phyloP scores from a whole-genome alignment of 371 early-diverging fungal species.

The Mucor sp. region DNA sequence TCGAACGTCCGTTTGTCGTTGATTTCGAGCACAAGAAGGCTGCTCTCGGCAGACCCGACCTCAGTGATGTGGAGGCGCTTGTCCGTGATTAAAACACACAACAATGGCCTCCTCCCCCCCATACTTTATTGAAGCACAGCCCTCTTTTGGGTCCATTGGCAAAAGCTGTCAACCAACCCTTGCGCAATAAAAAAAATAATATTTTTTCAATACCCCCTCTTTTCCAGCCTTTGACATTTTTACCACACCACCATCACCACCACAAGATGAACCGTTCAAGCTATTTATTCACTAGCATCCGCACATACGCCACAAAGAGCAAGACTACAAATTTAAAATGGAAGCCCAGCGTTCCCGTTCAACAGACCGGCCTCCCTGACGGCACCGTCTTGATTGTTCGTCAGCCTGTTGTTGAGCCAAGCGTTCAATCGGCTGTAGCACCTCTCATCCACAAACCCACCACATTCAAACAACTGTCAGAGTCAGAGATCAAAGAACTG shows the following conservation, averaged over 20 bases:
- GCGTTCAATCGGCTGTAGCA: conserved; percentile 27
- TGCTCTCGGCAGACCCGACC: conserved; percentile 51
- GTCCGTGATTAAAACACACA: conserved; percentile 9
- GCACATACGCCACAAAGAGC: conserved; percentile 51
- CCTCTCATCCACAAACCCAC: conserved; percentile 30
- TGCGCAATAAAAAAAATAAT: not conserved
- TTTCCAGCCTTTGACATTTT: not conserved
- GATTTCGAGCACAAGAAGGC: conserved; percentile 47
- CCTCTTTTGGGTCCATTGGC: not conserved
- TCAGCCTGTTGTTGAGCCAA: conserved; percentile 32
- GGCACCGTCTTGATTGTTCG: conserved; percentile 44
- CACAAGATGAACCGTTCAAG: conserved; percentile 14
- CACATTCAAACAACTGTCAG: conserved; percentile 23
- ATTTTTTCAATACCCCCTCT: not conserved
- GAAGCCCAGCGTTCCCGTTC: conserved; percentile 41
- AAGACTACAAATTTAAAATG: conserved; percentile 45
- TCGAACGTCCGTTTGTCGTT: conserved; percentile 54
- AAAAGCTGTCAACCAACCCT: conserved; percentile 4
- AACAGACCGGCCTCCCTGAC: conserved; percentile 33
- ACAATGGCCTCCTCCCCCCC: not conserved
- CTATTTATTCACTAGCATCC: conserved; percentile 22
- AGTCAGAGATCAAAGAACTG: conserved; percentile 40
- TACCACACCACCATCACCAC: too few relatives aligned
- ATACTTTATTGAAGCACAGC: not conserved
- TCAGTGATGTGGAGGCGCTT: conserved; percentile 26